Percentiles rank a stretch among this genome's conserved stretches.
These are phyloP conservation scores for Setomelanomma holmii DNA, from an alignment of 2,329 filamentous ascomycete genomes.

Conservation along the genomic window DNA sequence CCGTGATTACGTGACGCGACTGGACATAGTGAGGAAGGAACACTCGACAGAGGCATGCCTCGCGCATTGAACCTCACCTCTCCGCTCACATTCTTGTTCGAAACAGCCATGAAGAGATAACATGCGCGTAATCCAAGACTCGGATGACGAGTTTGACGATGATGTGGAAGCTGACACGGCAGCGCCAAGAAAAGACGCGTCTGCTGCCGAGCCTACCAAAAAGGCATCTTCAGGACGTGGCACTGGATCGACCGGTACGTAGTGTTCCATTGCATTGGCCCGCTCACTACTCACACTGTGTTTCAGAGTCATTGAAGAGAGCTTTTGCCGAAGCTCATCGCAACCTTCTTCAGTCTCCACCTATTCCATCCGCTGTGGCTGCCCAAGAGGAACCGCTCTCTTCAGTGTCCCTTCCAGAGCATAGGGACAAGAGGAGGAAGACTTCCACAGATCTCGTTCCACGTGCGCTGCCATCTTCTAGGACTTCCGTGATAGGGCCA, in stretches of 20 bases:
- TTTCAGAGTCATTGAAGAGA: slow-evolving; percentile 31
- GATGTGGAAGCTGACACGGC: slow-evolving; percentile 26
- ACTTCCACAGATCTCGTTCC: slow-evolving; percentile 16
- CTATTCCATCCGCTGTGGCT: neutral
- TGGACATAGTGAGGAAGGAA: slow-evolving; percentile 11
- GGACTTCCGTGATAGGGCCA: no score
- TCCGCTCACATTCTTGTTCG: no score
- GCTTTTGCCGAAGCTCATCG: slow-evolving; percentile 35
- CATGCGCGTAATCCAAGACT: slow-evolving; percentile 45
- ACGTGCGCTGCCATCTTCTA: no score
- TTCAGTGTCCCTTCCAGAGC: slow-evolving; percentile 25
- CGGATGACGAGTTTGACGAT: slow-evolving; percentile 47
- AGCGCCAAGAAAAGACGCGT: slow-evolving; percentile 22
- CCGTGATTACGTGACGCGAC: slow-evolving; percentile 26
- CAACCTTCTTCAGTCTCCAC: slow-evolving; percentile 28
- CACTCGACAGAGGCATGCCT: no score
- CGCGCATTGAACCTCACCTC: no score
- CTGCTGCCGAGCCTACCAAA: slow-evolving; percentile 2
- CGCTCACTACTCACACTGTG: neutral
- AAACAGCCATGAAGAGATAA: slow-evolving; percentile 14
- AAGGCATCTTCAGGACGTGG: slow-evolving; percentile 13
- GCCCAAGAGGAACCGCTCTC: slow-evolving; percentile 22
- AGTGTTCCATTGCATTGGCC: no score
- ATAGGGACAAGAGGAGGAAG: slow-evolving; percentile 32
- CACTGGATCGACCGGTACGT: slow-evolving; percentile 42